Percentiles rank a stretch among this genome's conserved stretches.
Evolutionary conservation across 257 asterid genomes (phyloP).

Genomic region (Capsicum baccatum): DNA sequence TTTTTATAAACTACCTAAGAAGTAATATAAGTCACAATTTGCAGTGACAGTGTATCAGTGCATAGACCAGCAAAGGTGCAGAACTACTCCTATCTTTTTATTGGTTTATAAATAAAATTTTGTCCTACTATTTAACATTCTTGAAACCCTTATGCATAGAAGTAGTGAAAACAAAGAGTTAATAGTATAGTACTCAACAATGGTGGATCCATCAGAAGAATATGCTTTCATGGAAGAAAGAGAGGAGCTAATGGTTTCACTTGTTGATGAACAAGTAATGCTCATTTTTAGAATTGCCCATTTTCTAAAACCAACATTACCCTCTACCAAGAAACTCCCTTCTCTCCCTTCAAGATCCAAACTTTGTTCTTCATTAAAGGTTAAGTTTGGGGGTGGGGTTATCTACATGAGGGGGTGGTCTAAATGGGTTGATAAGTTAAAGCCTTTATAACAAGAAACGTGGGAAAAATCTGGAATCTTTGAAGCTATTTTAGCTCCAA

Average conservation of each 20-base stretch:
- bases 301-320: neutral
- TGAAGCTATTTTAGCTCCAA: constrained; percentile 31
- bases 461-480: constrained; percentile 33
- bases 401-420: constrained; percentile 26
- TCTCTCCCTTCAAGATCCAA: neutral
- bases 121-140: neutral
- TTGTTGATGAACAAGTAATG: neutral
- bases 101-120: neutral
- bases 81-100: neutral
- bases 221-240: constrained; percentile 32
- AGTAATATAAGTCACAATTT: neutral
- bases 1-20: neutral
- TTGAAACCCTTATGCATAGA: neutral
- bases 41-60: neutral
- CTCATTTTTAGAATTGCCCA: constrained; percentile 28
- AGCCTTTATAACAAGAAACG: neutral
- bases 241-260: constrained; percentile 34
- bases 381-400: constrained; percentile 11
- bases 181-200: neutral
- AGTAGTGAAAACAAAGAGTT: neutral
- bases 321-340: constrained; percentile 2
- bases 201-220: constrained; percentile 23
- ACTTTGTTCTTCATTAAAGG: neutral
- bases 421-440: constrained; percentile 31
- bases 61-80: neutral